Base-by-base conservation (phyloP, 2,329 filamentous ascomycete genomes). In the Botryotinia convoluta region DNA sequence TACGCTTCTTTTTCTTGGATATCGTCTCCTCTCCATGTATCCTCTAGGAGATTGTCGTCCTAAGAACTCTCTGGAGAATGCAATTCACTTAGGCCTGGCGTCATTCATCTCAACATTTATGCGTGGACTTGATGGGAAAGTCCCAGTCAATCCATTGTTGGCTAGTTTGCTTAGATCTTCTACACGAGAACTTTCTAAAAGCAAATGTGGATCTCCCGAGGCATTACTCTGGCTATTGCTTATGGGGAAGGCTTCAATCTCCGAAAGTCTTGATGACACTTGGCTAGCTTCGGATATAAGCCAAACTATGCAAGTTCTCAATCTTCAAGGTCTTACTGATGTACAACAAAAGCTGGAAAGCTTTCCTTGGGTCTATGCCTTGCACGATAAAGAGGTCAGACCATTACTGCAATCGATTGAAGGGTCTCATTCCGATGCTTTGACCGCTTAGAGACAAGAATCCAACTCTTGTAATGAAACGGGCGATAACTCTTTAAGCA, bases 81-180 rank as follows among this genome's bases (percentile, higher is more conserved):
- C 75, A 8, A 57, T 79, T 22, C 79, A 81, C 44, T 69, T 81
- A 7, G 80, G 78, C 16, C 75, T 82, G 4, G 62, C 75, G 5
- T 77, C 78, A 22, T 79, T 81, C 51, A 72, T 82, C 62, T 75
- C 73, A 14, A 77, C 78, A 16, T 80, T 81, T n/a, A 42, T 74
- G 61, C 42, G 39, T 16, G 69, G 72, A 29, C 54, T 73, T 59
- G 63, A 60, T 57, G n/a, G 67, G 16, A 73, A 59, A 62, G 37
- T 67, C 14, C 6, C 54, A 14, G 44, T 76, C 26, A 54, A 75
- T n/a, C 63, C 71, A 18, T 65, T 78, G 16, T 73, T 80, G n/a
- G 51, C 70, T 7, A 57, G 14, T n/a, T 42, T 62, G 22, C 26
- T 42, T 12, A 42, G 26, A 14, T 62, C 22, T 20, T 42, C 26